Conservation (phyloP, 805 yeast species). For the Teunomyces cretensis region DNA sequence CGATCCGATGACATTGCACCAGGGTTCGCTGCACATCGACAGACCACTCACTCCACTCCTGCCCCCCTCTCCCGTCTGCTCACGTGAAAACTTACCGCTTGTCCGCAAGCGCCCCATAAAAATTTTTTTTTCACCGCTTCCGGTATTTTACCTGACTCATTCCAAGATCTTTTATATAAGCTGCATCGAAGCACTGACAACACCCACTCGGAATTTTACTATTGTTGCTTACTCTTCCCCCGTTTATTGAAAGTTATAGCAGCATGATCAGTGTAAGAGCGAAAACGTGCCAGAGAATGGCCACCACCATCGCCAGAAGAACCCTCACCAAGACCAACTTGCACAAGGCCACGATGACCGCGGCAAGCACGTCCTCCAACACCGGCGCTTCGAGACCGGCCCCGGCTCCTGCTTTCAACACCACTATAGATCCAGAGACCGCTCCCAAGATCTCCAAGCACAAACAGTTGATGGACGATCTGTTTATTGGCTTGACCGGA, state of each 20-base stretch:
- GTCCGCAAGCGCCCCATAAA: slow-evolving; percentile 1
- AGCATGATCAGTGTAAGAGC: slow-evolving; percentile 2
- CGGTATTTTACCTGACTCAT: slow-evolving; percentile 5
- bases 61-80: background rate
- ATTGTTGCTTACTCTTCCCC: background rate
- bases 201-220: background rate
- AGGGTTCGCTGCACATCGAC: too few species aligned
- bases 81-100: slow-evolving; percentile 1
- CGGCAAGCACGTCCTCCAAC: slow-evolving; percentile 9
- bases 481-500: slow-evolving; percentile 94
- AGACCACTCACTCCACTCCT: too few species aligned
- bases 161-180: background rate
- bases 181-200: background rate
- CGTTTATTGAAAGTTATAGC: background rate
- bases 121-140: slow-evolving; percentile 3
- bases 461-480: slow-evolving; percentile 61
- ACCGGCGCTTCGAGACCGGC: slow-evolving; percentile 31
- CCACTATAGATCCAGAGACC: slow-evolving; percentile 16
- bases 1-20: too few species aligned
- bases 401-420: slow-evolving; percentile 55
- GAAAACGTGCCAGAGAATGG: slow-evolving; percentile 10
- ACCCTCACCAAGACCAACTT: slow-evolving; percentile 29
- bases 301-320: slow-evolving; percentile 20
- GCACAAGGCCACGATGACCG: slow-evolving; percentile 29
- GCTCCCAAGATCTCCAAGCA: background rate